Percentiles rank a stretch among this genome's conserved stretches.
Evolutionary conservation across 2,329 filamentous ascomycete genomes (phyloP).

Genomic region (Neodidymelliopsis sp.): DNA sequence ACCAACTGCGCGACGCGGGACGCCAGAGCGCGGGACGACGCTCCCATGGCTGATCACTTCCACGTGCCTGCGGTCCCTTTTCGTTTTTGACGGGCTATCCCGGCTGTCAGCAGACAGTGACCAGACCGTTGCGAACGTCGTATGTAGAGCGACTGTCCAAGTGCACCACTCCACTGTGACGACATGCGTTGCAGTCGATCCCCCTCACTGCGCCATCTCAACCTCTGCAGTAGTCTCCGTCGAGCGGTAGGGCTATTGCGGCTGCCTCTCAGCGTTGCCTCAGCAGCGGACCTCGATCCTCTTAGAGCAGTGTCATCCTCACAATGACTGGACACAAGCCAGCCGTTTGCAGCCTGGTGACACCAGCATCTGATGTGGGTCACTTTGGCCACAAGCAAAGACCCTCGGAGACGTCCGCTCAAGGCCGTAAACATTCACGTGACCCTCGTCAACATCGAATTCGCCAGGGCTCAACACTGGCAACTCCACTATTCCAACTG

Average conservation of each 20-base stretch:
- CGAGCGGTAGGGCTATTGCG: constrained; percentile 7
- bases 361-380: constrained; percentile 7
- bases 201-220: constrained; percentile 8
- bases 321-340: not conserved
- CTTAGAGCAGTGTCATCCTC: constrained; percentile 2
- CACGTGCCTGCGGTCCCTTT: constrained; percentile 26
- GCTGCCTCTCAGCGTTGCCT: not conserved
- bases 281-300: constrained; percentile 7
- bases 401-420: not conserved
- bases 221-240: constrained; percentile 4
- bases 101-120: constrained; percentile 22
- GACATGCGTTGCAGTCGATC: constrained; percentile 25
- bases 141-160: constrained; percentile 2
- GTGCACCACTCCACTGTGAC: constrained; percentile 18
- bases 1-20: constrained; percentile 17
- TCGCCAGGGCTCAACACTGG: not conserved
- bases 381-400: not conserved
- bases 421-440: constrained; percentile 1
- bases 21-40: constrained; percentile 21
- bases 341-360: constrained; percentile 2
- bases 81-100: constrained; percentile 20
- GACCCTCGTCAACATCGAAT: constrained; percentile 1
- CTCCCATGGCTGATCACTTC: constrained; percentile 26
- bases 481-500: constrained; percentile 12
- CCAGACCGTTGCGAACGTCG: constrained; percentile 16